Evolutionary conservation across 805 yeast species (phyloP).

Genomic region (Cephaloascus fragrans): DNA sequence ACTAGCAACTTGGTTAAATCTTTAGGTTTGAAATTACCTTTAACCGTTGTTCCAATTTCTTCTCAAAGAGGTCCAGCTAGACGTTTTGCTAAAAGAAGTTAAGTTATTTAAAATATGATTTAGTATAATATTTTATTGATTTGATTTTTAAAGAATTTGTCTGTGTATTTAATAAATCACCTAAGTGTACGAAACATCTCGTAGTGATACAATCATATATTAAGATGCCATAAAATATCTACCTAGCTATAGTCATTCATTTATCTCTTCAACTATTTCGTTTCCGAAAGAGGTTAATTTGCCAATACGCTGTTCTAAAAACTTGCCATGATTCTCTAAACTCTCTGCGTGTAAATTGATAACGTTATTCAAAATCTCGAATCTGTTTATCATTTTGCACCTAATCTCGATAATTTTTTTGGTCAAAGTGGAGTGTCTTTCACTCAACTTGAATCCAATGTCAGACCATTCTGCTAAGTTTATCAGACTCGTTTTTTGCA

Average conservation of each 20-base stretch:
- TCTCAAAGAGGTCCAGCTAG: constrained; percentile 79
- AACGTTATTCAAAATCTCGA: constrained; percentile 23
- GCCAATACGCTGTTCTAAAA: constrained; percentile 19
- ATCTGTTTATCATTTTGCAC: constrained; percentile 26
- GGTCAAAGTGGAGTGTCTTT: constrained; percentile 21
- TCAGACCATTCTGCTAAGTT: constrained; percentile 24
- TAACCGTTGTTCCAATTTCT: constrained; percentile 78
- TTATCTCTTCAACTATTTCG: constrained; percentile 24
- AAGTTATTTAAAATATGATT: constrained; percentile 17
- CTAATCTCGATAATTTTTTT: constrained; percentile 24
- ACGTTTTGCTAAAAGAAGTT: constrained; percentile 89
- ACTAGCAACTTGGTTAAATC: constrained; percentile 92
- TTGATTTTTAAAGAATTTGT: neutral
- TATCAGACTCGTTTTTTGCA: constrained; percentile 1
- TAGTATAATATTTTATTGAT: neutral
- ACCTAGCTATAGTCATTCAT: constrained; percentile 10
- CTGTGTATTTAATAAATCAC: constrained; percentile 1
- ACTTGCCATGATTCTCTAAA: constrained; percentile 17
- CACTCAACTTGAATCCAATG: constrained; percentile 19
- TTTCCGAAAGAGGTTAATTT: constrained; percentile 31
- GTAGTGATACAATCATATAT: neutral
- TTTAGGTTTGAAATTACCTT: constrained; percentile 85
- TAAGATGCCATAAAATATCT: neutral
- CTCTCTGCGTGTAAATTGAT: constrained; percentile 24
- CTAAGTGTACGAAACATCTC: neutral